Percentiles rank a stretch among this genome's conserved stretches.
These are phyloP conservation scores for Stenocarpella maydis DNA, from an alignment of 2,329 filamentous ascomycete genomes.

Conservation along the genomic window DNA sequence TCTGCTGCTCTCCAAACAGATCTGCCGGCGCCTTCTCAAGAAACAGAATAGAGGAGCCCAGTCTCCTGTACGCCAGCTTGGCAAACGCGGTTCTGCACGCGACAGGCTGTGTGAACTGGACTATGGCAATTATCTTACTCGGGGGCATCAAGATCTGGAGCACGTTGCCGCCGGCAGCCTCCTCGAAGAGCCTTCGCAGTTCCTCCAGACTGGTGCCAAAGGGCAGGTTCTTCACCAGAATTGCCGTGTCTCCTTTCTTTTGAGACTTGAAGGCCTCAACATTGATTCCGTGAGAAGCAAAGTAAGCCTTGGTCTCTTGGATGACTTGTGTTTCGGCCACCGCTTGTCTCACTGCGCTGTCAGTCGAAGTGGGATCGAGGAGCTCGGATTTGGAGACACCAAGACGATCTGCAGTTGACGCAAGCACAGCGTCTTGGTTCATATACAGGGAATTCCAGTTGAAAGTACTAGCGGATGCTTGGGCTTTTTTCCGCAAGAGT, in stretches of 20 bases:
- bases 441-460: constrained; percentile 99
- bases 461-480: constrained; percentile 80
- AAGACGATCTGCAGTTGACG: constrained; percentile 84
- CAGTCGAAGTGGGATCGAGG: constrained; percentile 92
- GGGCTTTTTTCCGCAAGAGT: constrained; percentile 83
- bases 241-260: constrained; percentile 84
- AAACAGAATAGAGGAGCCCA: constrained; percentile 91
- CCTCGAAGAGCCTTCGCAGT: constrained; percentile 81
- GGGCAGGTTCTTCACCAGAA: constrained; percentile 94
- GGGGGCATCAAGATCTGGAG: constrained; percentile 89
- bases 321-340: constrained; percentile 96
- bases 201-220: constrained; percentile 83
- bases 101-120: constrained; percentile 82
- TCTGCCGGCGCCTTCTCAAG: constrained; percentile 92
- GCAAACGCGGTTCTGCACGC: constrained; percentile 86
- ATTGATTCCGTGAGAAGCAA: constrained; percentile 86
- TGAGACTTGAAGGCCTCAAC: constrained; percentile 88
- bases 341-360: constrained; percentile 95
- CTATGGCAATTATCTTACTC: constrained; percentile 90
- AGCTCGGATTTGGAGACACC: constrained; percentile 91
- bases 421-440: constrained; percentile 94
- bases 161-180: constrained; percentile 75
- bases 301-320: constrained; percentile 94
- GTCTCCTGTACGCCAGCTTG: constrained; percentile 84
- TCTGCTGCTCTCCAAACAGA: constrained; percentile 65